Evolutionary conservation across 2,329 filamentous ascomycete genomes (phyloP), one percentile per base, ranked within the genome.

Genomic region (Rutstroemia sydowiana): DNA sequence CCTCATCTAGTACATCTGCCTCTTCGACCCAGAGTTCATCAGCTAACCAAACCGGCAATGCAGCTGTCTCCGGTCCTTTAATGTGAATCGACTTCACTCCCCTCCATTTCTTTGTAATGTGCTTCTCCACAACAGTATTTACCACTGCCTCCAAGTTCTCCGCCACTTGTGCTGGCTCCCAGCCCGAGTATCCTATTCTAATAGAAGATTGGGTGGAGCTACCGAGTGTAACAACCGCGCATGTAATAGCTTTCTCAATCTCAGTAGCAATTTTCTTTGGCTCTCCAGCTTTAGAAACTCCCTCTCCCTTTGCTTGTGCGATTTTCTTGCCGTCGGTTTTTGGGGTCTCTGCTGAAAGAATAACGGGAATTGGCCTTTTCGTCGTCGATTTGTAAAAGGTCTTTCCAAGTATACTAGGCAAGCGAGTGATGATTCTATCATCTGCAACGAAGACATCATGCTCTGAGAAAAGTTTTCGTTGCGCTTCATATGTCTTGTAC

Each of bases 371-470:
- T 9, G 93, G 93, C 36, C 92, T 79, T 77, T 97, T 97, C 57
- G 73, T 71, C 3, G 85, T 88, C 52, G 73, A 78, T 73, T 90
- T 86, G 79, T 93, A 97, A 70, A 98, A 97, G 1, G 85, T 85
- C 74, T 95, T 97, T 62, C 92, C 93, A 11, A 98, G 81, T 2
- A 84, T 75, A 58, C 81, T 79, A 52, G 91, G 88, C 54, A 97
- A 77, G 26, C 76, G 73, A 67, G 79, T 84, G 65, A 84, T 75
- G 62, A 98, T 87, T 45, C 93, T 79, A 65, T 95, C 88, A 68
- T 98, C 93, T 48, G 87, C 92, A 52, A 98, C 77, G 73, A 98
- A 97, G 52, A 97, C 74, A 67, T 97, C 93, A 70, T 96, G 89
- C 69, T 95, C 88, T 41, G 82, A 75, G 57, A 85, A 79, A 32